Conservation (phyloP, 768 basidiomycete genomes). For the Mycena rebaudengoi region DNA sequence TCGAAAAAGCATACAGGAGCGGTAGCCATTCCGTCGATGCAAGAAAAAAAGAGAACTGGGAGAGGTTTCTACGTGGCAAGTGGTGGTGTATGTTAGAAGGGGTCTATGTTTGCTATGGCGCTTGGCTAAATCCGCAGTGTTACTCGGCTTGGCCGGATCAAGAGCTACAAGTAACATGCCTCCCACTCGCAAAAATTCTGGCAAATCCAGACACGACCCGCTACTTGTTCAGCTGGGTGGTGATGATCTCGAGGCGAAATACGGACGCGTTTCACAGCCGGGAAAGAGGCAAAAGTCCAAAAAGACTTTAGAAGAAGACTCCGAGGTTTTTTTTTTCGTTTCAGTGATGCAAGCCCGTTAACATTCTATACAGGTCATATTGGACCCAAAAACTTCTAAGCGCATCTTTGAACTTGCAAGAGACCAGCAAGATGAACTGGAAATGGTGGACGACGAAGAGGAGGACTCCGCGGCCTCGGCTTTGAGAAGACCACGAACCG, state of each 20-base stretch:
- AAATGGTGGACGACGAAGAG: conserved; percentile 67
- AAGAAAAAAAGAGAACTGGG: conserved; percentile 21
- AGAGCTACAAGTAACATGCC: no score
- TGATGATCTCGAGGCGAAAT: conserved; percentile 80
- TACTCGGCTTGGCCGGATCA: no score
- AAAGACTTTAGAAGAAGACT: conserved; percentile 51
- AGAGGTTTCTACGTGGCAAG: conserved; percentile 20
- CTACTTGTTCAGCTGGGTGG: conserved; percentile 72
- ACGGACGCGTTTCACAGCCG: conserved; percentile 79
- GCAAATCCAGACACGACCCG: conserved; percentile 84
- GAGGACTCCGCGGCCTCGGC: conserved; percentile 46
- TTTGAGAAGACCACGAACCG: conserved; percentile 45
- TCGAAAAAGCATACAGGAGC: conserved; percentile 16
- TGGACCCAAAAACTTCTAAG: conserved; percentile 84
- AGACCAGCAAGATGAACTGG: conserved; percentile 92
- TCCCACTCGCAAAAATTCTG: conserved; percentile 58
- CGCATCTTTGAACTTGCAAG: conserved; percentile 92
- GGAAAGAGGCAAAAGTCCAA: conserved; percentile 77
- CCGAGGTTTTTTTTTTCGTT: conserved; percentile 47
- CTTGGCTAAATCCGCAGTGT: no score
- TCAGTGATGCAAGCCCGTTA: conserved; percentile 12
- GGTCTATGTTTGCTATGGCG: background rate
- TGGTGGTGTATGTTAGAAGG: background rate
- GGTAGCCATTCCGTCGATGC: conserved; percentile 29
- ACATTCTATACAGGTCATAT: conserved; percentile 56